Conservation (phyloP, 1,284 basidiomycete species). For the Tilletia walkeri region DNA sequence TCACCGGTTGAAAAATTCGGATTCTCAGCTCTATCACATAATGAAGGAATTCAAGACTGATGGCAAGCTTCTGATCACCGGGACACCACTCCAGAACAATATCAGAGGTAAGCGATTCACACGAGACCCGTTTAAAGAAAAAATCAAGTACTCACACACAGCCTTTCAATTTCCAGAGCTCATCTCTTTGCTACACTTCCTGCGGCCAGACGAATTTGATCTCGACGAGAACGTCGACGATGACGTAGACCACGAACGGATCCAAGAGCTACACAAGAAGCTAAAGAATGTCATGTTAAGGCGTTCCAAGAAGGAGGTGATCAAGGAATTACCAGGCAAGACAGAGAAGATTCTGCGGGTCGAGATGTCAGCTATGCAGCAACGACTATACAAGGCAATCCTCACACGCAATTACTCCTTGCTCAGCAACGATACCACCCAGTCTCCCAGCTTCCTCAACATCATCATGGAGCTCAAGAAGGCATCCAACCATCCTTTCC, state of each 20-base stretch:
- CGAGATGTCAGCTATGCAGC: slow-evolving; percentile 96
- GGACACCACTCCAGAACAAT: slow-evolving; percentile 97
- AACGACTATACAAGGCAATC: slow-evolving; percentile 99
- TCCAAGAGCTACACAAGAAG: slow-evolving; percentile 91
- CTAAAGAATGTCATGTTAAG: slow-evolving; percentile 92
- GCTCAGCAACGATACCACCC: slow-evolving; percentile 72
- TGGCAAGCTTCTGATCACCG: slow-evolving; percentile 93
- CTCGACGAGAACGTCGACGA: slow-evolving; percentile 82
- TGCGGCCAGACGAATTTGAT: slow-evolving; percentile 94
- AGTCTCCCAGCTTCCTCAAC: slow-evolving; percentile 73
- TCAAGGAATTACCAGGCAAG: slow-evolving; percentile 94
- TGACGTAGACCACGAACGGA: slow-evolving; percentile 43
- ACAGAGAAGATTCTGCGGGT: slow-evolving; percentile 96
- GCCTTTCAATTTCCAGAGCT: slow-evolving; percentile 67
- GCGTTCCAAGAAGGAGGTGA: slow-evolving; percentile 93
- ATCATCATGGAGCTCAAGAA: slow-evolving; percentile 57
- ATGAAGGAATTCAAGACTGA: slow-evolving; percentile 82
- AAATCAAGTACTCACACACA: neutral
- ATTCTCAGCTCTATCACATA: slow-evolving; percentile 94
- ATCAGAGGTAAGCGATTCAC: slow-evolving; percentile 72
- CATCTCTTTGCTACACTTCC: slow-evolving; percentile 94
- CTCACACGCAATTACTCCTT: slow-evolving; percentile 92
- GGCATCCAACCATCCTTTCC: slow-evolving; percentile 81
- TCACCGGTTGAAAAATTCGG: slow-evolving; percentile 95
- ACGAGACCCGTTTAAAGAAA: neutral